Conservation (phyloP, 2,329 filamentous ascomycete species). For the Ambrosiella xylebori region DNA sequence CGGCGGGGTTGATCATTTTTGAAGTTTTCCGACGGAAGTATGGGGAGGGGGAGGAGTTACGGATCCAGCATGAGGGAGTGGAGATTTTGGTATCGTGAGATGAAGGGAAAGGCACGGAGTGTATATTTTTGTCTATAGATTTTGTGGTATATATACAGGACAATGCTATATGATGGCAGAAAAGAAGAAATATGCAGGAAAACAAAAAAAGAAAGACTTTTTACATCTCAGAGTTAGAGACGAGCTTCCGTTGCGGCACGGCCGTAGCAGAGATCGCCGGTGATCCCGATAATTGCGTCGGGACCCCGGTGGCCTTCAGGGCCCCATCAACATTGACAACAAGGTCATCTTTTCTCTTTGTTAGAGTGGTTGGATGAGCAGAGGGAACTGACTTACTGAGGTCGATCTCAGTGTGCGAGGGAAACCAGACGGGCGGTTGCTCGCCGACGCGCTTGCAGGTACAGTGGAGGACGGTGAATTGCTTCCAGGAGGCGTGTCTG, state of each 20-base stretch:
- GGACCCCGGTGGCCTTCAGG: not conserved
- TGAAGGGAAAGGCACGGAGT: not conserved
- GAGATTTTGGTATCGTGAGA: slow-evolving; percentile 44
- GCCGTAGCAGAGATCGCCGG: no score
- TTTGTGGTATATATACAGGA: not conserved
- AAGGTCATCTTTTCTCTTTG: not conserved
- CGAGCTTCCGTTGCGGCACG: no score
- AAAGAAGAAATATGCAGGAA: not conserved
- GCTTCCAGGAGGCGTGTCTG: slow-evolving; percentile 7
- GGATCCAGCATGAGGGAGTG: slow-evolving; percentile 51
- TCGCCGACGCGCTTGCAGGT: slow-evolving; percentile 7
- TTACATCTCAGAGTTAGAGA: not conserved
- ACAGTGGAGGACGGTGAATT: slow-evolving; percentile 12
- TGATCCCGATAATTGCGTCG: no score
- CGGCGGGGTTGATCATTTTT: slow-evolving; percentile 61
- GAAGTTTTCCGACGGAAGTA: slow-evolving; percentile 61
- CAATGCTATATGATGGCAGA: not conserved
- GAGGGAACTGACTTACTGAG: slow-evolving; percentile 4
- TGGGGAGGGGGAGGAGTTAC: slow-evolving; percentile 43
- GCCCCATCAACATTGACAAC: slow-evolving; percentile 7
- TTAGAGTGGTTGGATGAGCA: not conserved
- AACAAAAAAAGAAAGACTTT: not conserved
- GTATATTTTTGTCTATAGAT: not conserved
- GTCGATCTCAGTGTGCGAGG: slow-evolving; percentile 11
- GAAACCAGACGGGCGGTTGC: slow-evolving; percentile 11